Evolutionary conservation across 495 filamentous ascomycete species (phyloP).

Genomic region (Aspergillus conjunctus): DNA sequence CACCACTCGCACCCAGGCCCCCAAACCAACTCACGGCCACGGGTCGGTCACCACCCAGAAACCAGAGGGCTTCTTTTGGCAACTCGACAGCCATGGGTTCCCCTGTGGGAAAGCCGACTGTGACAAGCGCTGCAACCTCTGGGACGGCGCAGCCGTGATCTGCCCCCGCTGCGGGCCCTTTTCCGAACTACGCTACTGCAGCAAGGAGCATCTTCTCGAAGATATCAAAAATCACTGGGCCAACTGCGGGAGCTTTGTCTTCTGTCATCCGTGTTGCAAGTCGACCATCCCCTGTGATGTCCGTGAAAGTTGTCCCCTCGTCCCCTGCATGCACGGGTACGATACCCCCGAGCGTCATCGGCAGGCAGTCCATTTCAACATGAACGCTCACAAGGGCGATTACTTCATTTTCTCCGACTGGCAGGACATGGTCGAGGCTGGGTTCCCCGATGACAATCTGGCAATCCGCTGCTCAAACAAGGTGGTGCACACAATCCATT

Average conservation of each 20-base stretch:
- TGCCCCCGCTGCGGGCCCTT: conserved; percentile 51
- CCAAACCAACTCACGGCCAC: background rate
- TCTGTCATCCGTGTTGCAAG: conserved; percentile 22
- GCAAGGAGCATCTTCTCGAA: conserved; percentile 36
- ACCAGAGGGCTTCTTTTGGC: conserved; percentile 26
- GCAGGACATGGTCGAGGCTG: conserved; percentile 17
- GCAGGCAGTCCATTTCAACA: conserved; percentile 39
- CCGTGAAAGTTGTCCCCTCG: conserved; percentile 27
- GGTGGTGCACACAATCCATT: conserved; percentile 23
- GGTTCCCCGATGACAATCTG: conserved; percentile 13
- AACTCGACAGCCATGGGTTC: conserved; percentile 31
- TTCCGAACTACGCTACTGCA: conserved; percentile 44
- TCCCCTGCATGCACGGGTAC: conserved; percentile 34
- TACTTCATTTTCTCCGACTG: conserved; percentile 46
- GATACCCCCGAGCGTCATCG: conserved; percentile 40
- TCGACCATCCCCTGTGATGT: conserved; percentile 26
- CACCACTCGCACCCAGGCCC: background rate
- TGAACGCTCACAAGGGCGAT: conserved; percentile 30
- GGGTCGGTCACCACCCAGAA: conserved; percentile 10
- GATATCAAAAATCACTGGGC: conserved; percentile 42
- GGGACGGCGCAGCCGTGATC: conserved; percentile 39
- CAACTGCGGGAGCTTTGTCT: conserved; percentile 27
- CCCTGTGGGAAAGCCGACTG: conserved; percentile 36
- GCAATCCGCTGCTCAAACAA: conserved; percentile 29
- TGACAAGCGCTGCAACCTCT: conserved; percentile 54